These are phyloP conservation scores for Hortiboletus campestris DNA, from an alignment of 768 basidiomycete species.

Conservation along the genomic window DNA sequence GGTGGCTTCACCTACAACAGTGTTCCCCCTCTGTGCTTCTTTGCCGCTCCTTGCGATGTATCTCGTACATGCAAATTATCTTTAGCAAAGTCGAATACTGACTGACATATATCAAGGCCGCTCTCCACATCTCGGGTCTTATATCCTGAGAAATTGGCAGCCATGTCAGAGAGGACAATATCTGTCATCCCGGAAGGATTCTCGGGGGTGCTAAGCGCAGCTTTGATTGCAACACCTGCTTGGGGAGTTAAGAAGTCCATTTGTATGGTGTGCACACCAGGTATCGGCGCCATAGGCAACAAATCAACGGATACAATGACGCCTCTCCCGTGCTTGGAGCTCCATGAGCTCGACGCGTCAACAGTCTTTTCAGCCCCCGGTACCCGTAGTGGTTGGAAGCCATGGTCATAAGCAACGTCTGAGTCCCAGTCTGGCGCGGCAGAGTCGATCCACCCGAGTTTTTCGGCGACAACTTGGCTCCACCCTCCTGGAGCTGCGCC, in stretches of 20 bases:
- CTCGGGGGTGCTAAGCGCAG: conserved; percentile 31
- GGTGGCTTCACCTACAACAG: conserved; percentile 47
- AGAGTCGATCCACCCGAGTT: conserved; percentile 49
- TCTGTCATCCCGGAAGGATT: conserved; percentile 56
- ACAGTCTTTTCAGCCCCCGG: background rate
- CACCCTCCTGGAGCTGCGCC: conserved; percentile 94
- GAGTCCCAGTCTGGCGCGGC: conserved; percentile 1
- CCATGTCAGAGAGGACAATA: conserved; percentile 88
- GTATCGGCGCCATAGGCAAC: conserved; percentile 67
- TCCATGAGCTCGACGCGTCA: conserved; percentile 18
- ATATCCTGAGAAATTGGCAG: conserved; percentile 78
- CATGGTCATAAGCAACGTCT: background rate
- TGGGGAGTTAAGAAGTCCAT: conserved; percentile 71
- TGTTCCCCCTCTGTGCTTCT: conserved; percentile 38
- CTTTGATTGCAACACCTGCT: conserved; percentile 46
- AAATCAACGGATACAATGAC: conserved; percentile 79
- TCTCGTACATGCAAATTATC: conserved; percentile 48
- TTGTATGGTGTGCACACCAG: conserved; percentile 68
- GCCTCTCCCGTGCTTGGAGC: conserved; percentile 27
- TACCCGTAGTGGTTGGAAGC: background rate
- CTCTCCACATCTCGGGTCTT: conserved; percentile 59
- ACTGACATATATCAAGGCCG: conserved; percentile 70
- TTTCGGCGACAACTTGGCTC: conserved; percentile 78
- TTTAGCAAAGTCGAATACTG: conserved; percentile 68
- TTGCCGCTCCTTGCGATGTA: conserved; percentile 40